Evolutionary conservation across 2,329 filamentous ascomycete genomes (phyloP).

Genomic region (Ceratocystis huliohia): DNA sequence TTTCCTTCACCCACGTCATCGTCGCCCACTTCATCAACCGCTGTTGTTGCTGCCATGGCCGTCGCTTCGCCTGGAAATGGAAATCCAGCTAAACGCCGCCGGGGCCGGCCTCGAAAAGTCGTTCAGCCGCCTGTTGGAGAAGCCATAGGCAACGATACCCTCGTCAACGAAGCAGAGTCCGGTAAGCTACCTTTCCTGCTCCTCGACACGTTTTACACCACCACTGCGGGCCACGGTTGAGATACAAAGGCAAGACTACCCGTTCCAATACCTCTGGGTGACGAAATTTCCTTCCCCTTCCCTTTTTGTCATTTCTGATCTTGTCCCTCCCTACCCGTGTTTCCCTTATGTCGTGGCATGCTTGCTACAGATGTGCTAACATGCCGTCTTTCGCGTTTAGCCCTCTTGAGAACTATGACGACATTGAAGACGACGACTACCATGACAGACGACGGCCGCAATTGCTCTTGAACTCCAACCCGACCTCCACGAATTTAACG

Average conservation of each 20-base stretch:
- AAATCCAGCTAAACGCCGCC: constrained; percentile 19
- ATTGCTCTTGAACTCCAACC: background rate
- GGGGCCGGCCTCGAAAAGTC: constrained; percentile 23
- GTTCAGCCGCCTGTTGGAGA: constrained; percentile 22
- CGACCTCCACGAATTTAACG: constrained; percentile 6
- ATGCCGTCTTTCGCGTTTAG: background rate
- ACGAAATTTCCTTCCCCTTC: background rate
- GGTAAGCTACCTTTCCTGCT: constrained; percentile 9
- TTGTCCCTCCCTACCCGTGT: background rate
- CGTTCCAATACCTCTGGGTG: background rate
- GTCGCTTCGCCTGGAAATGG: constrained; percentile 17
- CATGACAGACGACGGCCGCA: background rate
- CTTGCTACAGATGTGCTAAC: background rate
- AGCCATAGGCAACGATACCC: constrained; percentile 18
- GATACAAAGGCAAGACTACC: constrained; percentile 7
- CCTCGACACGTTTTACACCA: constrained; percentile 6
- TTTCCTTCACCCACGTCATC: background rate
- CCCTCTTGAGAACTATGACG: background rate
- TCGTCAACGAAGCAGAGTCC: constrained; percentile 7
- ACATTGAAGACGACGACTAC: background rate
- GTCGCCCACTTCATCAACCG: constrained; percentile 2
- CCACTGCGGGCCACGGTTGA: background rate
- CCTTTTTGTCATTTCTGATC: background rate
- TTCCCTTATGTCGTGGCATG: background rate
- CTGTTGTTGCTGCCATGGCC: background rate